These are phyloP conservation scores for Penicillium antarcticum DNA, from an alignment of 495 filamentous ascomycete genomes.

Conservation along the genomic window DNA sequence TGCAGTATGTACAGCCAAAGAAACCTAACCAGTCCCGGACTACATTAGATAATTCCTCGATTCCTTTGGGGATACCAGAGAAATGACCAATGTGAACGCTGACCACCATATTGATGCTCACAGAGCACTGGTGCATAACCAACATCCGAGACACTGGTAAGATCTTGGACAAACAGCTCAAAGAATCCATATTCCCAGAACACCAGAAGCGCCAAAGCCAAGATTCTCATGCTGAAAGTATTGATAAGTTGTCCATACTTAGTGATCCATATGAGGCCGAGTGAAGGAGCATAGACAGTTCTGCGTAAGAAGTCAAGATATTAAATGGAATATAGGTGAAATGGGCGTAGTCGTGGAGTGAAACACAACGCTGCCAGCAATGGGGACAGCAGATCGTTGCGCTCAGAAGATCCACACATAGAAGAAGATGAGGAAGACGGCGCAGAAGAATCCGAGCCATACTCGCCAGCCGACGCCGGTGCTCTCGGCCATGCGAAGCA, in stretches of 20 bases:
- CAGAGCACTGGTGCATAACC: not conserved
- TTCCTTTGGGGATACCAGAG: not conserved
- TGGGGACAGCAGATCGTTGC: not conserved
- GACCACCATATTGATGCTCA: too few relatives aligned
- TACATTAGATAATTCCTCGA: not conserved
- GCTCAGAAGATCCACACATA: conserved; percentile 80
- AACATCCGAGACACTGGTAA: not conserved
- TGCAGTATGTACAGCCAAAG: not conserved
- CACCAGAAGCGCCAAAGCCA: conserved; percentile 2
- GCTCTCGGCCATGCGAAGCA: conserved; percentile 91
- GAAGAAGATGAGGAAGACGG: conserved; percentile 75
- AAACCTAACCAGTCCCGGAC: too few relatives aligned
- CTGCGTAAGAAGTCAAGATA: not conserved
- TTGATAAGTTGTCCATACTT: not conserved
- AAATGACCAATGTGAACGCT: too few relatives aligned
- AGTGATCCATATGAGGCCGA: not conserved
- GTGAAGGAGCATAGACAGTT: not conserved
- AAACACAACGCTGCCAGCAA: not conserved
- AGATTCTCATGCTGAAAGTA: not conserved
- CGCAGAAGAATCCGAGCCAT: conserved; percentile 83
- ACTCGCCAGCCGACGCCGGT: conserved; percentile 93
- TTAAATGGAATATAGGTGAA: not conserved
- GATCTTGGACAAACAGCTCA: not conserved
- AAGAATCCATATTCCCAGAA: conserved; percentile 1
- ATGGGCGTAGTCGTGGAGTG: not conserved